Base-by-base conservation (phyloP, 371 early-diverging fungal species). In the Mucor ambiguus region DNA sequence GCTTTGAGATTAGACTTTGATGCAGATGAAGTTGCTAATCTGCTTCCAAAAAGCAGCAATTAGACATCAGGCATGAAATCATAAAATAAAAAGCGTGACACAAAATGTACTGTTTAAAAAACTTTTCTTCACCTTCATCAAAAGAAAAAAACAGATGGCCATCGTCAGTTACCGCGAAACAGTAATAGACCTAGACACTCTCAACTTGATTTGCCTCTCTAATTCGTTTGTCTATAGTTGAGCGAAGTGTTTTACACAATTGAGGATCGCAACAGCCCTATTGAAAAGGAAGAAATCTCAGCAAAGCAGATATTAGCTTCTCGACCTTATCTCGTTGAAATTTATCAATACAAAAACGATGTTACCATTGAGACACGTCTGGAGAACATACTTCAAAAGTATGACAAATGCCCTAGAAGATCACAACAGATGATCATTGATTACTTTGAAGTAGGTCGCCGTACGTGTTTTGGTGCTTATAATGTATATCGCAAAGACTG, bases 1-100 rank as follows among this genome's bases (percentile, higher is more conserved):
- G 69, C 82, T 8, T 72, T 86, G 57, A 57, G 75, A 58, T 44
- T 74, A 33, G 71, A 71, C 54, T 74, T 72, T 66, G 72, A 74
- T 41, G 43, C 66, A 10, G 72, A 74, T 26, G 61, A 72, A 49
- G 66, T 73, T 4, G 59, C 68, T 8, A 68, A 67, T 9, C 43
- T 72, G 24, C 58, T 64, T 18, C 72, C 66, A 22, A 70, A 65
- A 43, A 68, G 37, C 30, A 52, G 24, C 28, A 52, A 52, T 22
- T 52, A 52, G 28, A 12, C 9, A 49, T 14, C 26, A 49, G 26
- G 26, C 22, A 49, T 22, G 22, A 48, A 48, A 48, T 7, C 10
- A 48, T 22, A 26, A 26, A 46, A 46, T 46, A 20, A 22, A 46
- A 46, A 46, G 46, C 11, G 52, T 52, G 52, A 52, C 52, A 52